A percentile compares a stretch with the other conserved stretches of the same genome.
These are phyloP conservation scores for Diddensiella caesifluorescens DNA, from an alignment of 805 yeast genomes.

Conservation along the genomic window DNA sequence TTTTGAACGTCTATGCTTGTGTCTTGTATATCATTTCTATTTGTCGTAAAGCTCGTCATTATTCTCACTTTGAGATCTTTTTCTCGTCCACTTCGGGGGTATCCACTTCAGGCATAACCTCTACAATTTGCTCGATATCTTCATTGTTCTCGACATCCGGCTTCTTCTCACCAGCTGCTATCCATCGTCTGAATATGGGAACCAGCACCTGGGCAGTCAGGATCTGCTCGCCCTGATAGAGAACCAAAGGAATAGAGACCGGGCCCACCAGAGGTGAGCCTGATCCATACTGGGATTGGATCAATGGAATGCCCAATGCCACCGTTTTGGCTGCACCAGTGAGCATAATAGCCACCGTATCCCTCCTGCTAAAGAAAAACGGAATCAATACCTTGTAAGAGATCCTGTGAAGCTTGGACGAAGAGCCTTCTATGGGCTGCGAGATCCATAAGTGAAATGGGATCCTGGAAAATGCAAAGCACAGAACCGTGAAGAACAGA, in stretches of 20 bases:
- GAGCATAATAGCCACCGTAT: constrained; percentile 73
- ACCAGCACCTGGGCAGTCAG: constrained; percentile 71
- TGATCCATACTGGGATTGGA: constrained; percentile 74
- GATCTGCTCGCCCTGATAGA: constrained; percentile 86
- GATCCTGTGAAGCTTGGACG: constrained; percentile 41
- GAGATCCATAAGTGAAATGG: constrained; percentile 33
- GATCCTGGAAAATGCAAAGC: constrained; percentile 59
- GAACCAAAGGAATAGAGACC: constrained; percentile 72
- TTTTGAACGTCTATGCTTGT: neutral
- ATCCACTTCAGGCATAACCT: too few species aligned
- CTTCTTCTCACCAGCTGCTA: constrained; percentile 8
- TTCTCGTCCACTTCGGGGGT: neutral
- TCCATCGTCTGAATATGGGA: constrained; percentile 63
- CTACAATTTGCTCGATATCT: neutral
- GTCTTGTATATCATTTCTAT: too few species aligned
- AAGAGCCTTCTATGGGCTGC: constrained; percentile 44
- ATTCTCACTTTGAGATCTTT: constrained; percentile 4
- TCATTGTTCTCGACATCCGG: neutral
- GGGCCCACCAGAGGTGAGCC: constrained; percentile 49
- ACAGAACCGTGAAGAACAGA: constrained; percentile 63
- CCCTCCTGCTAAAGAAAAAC: constrained; percentile 63
- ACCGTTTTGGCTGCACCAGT: constrained; percentile 95
- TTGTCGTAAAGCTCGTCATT: neutral
- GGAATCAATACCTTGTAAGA: constrained; percentile 47
- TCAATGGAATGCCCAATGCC: constrained; percentile 79